Evolutionary conservation across 495 filamentous ascomycete genomes (phyloP), one percentile per base, ranked within the genome.

Genomic region (Alectoria sarmentosa): DNA sequence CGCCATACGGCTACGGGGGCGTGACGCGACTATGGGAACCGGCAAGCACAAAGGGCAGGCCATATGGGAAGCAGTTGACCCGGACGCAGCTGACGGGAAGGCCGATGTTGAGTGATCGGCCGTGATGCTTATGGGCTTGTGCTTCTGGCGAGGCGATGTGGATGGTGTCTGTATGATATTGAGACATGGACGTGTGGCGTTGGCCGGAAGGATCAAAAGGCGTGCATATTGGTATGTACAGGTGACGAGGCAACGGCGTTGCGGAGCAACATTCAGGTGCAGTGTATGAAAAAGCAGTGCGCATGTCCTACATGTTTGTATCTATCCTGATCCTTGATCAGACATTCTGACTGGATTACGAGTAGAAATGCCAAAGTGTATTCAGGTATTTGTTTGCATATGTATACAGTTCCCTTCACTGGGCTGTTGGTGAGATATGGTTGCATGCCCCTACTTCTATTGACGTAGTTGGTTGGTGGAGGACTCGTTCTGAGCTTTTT

Each of bases 1-100:
- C 78, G 30, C 69, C 69, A 3, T 66, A 60, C 23, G 57, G 64
- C 8, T 67, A 67, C 46, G 60, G 52, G 38, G 61, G 60, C 28
- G 37, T 49, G n/a, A 52, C 19, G 17, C 19, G 39, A 17, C 52
- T 56, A 6, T 69, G 60, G 60, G 61, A 57, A 19, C 15, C 52
- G 34, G 60, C 57, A n/a, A 60, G 41, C 28, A 55, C 36, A 7
- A 63, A 66, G 15, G 61, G 42, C 2, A 38, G 28, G 19, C 42
- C 49, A 15, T 57, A 58, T 46, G 58, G 49, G 19, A 68, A 63
- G 37, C 60, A 58, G 32, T 68, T 59, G 66, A 56, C 66, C 54
- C 39, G 55, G 17, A 65, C 44, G 30, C 63, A 58, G 34, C 26
- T 48, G 36, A n/a, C 49, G 17, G 23, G 58, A 38, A 68, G 26